These are phyloP conservation scores for Ogataea ramenticola DNA, from an alignment of 805 yeast species.

Conservation along the genomic window DNA sequence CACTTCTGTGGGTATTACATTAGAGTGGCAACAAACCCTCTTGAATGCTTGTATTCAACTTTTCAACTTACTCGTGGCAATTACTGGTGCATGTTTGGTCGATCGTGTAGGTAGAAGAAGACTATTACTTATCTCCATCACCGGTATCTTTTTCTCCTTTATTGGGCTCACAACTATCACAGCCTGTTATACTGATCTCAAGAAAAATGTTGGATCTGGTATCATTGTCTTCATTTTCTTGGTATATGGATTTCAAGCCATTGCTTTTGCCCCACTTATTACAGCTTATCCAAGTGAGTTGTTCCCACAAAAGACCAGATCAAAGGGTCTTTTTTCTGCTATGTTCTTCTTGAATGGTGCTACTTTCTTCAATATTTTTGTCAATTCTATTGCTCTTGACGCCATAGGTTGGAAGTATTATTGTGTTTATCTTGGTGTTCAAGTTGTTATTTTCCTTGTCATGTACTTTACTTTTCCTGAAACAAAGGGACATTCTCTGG, in stretches of 20 bases:
- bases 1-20: slow-evolving; percentile 45
- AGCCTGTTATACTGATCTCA: slow-evolving; percentile 34
- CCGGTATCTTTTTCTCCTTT: slow-evolving; percentile 28
- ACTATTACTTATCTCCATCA: slow-evolving; percentile 26
- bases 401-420: slow-evolving; percentile 26
- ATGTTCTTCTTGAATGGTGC: not conserved
- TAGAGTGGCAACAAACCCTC: slow-evolving; percentile 35
- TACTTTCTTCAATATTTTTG: slow-evolving; percentile 8
- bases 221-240: slow-evolving; percentile 47
- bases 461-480: slow-evolving; percentile 44
- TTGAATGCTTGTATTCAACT: slow-evolving; percentile 46
- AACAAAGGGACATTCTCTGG: slow-evolving; percentile 57
- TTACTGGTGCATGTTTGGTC: slow-evolving; percentile 22
- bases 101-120: slow-evolving; percentile 29
- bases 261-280: slow-evolving; percentile 34
- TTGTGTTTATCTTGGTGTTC: slow-evolving; percentile 17
- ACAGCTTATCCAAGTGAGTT: slow-evolving; percentile 35
- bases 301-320: slow-evolving; percentile 23
- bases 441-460: slow-evolving; percentile 7
- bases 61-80: slow-evolving; percentile 33
- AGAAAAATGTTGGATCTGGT: slow-evolving; percentile 35
- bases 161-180: slow-evolving; percentile 36
- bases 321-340: slow-evolving; percentile 12
- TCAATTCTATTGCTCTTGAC: slow-evolving; percentile 26
- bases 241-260: slow-evolving; percentile 31